Evolutionary conservation across 208 protist genomes (phyloP), one percentile per base, ranked within the genome.

Genomic region (Crithidia thermophila): DNA sequence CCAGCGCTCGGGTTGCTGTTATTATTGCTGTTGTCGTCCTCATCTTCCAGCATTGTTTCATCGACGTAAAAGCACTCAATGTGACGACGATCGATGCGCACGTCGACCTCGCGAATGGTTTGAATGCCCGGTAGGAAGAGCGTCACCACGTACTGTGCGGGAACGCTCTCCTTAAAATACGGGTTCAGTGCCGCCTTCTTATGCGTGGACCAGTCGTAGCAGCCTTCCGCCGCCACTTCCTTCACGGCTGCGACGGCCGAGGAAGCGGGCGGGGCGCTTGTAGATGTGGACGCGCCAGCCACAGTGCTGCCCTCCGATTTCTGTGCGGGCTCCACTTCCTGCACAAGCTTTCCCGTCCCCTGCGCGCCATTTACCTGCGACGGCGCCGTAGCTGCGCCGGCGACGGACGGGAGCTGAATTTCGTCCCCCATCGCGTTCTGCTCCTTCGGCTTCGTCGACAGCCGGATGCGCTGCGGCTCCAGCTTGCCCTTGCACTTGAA

Each of bases 401-500:
- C 52, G 39, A 77, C 68, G 13, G 62, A 27, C 7, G 92, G 88
- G 10, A 97, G 79, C 42, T 82, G 73, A 56, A 97, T 97, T 42
- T 97, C 93, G 55, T 95, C 85, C 0, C 76, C 81, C 73, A 97
- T 75, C n/a, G 90, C 88, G 66, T 94, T 94, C 13, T 51, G 65
- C 4, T 53, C 23, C 67, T 88, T 85, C 14, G 72, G 75, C 28
- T 42, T 42, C 14, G 53, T 50, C 13, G 81, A 85, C 9, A 97
- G 73, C 3, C 93, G 90, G 57, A 97, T 93, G 21, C 93, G 81
- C 78, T 97, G 93, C 28, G 85, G 84, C 56, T 94, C 90, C 23
- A 94, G 82, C 21, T 23, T 84, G 39, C 90, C 93, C 51, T 97
- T 97, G 18, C 71, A 88, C 64, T 82, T 92, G 66, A 97, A 90